Conservation (phyloP, 495 filamentous ascomycete genomes). For the Hyaloscypha finlandica region DNA sequence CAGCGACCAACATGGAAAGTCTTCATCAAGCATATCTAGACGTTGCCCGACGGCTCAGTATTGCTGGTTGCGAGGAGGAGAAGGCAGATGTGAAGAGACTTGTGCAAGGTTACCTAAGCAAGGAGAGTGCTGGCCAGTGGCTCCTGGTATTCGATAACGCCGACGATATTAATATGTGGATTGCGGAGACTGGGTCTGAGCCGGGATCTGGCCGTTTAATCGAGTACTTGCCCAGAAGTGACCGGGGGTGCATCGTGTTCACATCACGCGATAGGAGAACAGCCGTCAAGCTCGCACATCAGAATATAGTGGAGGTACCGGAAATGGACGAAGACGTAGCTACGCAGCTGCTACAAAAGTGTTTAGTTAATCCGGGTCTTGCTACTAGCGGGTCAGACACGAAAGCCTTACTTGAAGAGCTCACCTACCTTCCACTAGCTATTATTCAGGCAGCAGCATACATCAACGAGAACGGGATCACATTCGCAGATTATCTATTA, state of each 20-base stretch:
- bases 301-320: slow-evolving; percentile 32
- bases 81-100: slow-evolving; percentile 12
- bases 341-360: slow-evolving; percentile 12
- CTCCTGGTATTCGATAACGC: slow-evolving; percentile 25
- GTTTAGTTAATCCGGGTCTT: slow-evolving; percentile 1
- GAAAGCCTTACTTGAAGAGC: slow-evolving; percentile 37
- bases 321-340: slow-evolving; percentile 39
- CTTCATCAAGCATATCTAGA: slow-evolving; percentile 19
- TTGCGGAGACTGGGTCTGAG: background rate
- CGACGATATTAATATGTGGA: slow-evolving; percentile 22
- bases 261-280: slow-evolving; percentile 21
- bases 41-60: slow-evolving; percentile 3
- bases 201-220: slow-evolving; percentile 9
- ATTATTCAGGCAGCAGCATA: slow-evolving; percentile 51
- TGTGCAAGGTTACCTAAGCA: slow-evolving; percentile 9
- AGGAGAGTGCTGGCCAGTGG: slow-evolving; percentile 17
- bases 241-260: slow-evolving; percentile 9
- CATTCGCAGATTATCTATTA: slow-evolving; percentile 12
- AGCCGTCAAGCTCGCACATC: slow-evolving; percentile 9
- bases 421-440: slow-evolving; percentile 48
- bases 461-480: slow-evolving; percentile 42
- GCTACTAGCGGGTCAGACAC: slow-evolving; percentile 11
- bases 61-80: slow-evolving; percentile 9
- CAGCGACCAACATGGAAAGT: slow-evolving; percentile 15
- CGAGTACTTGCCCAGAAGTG: slow-evolving; percentile 17